These are phyloP conservation scores for Uromyces viciae-fabae DNA, from an alignment of 1,284 basidiomycete genomes.

Conservation along the genomic window DNA sequence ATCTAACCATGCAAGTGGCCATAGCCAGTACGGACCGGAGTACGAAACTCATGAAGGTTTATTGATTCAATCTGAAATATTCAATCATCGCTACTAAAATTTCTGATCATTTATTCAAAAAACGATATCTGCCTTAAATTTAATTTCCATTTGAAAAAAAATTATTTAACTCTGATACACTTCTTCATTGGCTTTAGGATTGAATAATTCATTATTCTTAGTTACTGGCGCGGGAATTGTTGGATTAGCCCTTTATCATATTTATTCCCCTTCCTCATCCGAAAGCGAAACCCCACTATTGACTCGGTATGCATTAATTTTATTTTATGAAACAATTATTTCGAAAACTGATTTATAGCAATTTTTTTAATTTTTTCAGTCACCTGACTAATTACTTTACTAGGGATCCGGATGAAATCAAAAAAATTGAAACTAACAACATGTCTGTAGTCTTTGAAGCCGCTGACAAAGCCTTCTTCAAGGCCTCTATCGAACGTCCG, in stretches of 20 bases:
- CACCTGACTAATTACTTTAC: constrained; percentile 28
- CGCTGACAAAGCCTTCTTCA: constrained; percentile 31
- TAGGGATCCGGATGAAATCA: constrained; percentile 13
- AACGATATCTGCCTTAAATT: too few relatives aligned
- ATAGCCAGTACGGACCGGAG: constrained; percentile 8
- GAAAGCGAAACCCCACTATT: constrained; percentile 9
- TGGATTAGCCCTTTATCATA: constrained; percentile 27
- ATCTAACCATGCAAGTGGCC: background rate
- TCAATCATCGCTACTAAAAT: too few relatives aligned
- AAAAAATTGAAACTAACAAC: constrained; percentile 31
- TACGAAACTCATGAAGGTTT: constrained; percentile 32
- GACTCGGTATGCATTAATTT: constrained; percentile 19
- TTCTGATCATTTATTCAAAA: too few relatives aligned
- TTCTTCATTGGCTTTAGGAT: too few relatives aligned
- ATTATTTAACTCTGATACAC: too few relatives aligned
- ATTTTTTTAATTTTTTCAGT: background rate
- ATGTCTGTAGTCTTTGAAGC: constrained; percentile 34
- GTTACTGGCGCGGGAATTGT: constrained; percentile 21
- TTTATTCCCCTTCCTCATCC: constrained; percentile 1
- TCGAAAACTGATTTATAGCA: too few relatives aligned
- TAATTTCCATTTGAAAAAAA: too few relatives aligned
- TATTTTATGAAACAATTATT: background rate
- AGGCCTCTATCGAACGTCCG: constrained; percentile 24
- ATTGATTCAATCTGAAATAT: too few relatives aligned
- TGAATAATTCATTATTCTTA: constrained; percentile 25